Base-by-base conservation (phyloP, 306 rosid genomes). In the Prunus mume region DNA sequence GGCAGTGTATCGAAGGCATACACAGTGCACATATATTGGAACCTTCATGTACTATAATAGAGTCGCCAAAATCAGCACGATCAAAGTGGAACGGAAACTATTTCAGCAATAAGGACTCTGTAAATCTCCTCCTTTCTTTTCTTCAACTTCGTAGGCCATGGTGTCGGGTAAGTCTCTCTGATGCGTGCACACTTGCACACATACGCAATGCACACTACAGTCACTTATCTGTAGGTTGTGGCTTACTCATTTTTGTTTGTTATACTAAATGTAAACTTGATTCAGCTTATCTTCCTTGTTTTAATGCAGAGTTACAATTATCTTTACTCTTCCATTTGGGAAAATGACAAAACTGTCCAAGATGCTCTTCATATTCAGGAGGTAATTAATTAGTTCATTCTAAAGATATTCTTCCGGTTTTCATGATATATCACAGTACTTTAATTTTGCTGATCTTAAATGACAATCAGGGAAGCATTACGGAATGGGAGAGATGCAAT, bases 401-500 rank as follows among this genome's bases (percentile, higher is more conserved):
- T 2, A 24, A 19, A 61, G 5, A 34, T 34, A 34, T 34, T 34
- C 43, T 6, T 34, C 43, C 0, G 2, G 43, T 34, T 34, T 34
- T 34, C 43, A 6, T 34, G 43, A 34, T 1, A 34, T 34, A 34
- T 34, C 41, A 34, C 41, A 6, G 41, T 34, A 34, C 43, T 34
- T 34, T 34, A 34, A 34, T 34, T 34, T 34, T 34, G 43, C 43
- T 34, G 2, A 34, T 34, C 43, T 6, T 34, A 6, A 18, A 43
- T 72, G 66, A 34, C 7, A 6, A 20, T 6, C 71, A 83, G 86
- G 81, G 86, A 45, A 79, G 55, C 50, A 49, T 58, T 7, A 17
- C 8, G 61, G 76, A 75, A 6, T 83, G 84, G 87, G 0, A 2
- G 30, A 80, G 87, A 76, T 83, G 87, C 79, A 83, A 80, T 72